Evolutionary conservation across 257 asterid species (phyloP).

Genomic region (Gynochthodes officinalis): DNA sequence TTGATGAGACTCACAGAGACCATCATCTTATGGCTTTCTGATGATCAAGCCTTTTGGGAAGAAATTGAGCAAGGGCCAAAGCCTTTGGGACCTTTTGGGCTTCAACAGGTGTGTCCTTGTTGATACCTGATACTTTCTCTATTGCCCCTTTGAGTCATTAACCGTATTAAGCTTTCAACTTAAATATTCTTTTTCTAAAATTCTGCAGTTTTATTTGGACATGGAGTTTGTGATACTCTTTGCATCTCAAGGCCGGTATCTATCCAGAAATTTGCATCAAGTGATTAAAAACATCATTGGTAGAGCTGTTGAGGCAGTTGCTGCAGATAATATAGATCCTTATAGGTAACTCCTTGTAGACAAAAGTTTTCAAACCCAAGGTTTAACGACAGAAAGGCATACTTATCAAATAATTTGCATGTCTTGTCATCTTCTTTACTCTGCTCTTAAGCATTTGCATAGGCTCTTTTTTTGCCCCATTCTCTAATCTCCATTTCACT

Average conservation of each 20-base stretch:
- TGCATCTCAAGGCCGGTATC: slow-evolving; percentile 86
- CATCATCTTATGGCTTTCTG: slow-evolving; percentile 88
- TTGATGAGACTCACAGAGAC: slow-evolving; percentile 91
- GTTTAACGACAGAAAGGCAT: not conserved
- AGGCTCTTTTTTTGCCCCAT: not conserved
- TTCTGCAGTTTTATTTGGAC: slow-evolving; percentile 80
- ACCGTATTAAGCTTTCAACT: not conserved
- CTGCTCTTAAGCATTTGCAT: not conserved
- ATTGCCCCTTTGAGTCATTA: not conserved
- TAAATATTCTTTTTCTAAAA: not conserved
- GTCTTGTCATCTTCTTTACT: not conserved
- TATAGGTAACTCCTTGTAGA: slow-evolving; percentile 43
- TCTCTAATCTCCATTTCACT: not conserved
- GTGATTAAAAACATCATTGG: slow-evolving; percentile 84
- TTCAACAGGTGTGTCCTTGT: slow-evolving; percentile 61
- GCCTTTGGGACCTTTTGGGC: slow-evolving; percentile 79
- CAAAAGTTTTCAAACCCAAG: not conserved
- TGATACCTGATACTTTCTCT: not conserved
- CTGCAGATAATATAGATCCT: slow-evolving; percentile 75
- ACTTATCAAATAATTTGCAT: not conserved
- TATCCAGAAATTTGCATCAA: slow-evolving; percentile 83
- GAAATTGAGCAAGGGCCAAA: slow-evolving; percentile 69
- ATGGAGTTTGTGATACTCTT: slow-evolving; percentile 96
- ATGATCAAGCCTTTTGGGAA: slow-evolving; percentile 92
- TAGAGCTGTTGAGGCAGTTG: slow-evolving; percentile 85